Evolutionary conservation across 1,284 basidiomycete species (phyloP), one percentile per base, ranked within the genome.

Genomic region (Cerrena zonata): DNA sequence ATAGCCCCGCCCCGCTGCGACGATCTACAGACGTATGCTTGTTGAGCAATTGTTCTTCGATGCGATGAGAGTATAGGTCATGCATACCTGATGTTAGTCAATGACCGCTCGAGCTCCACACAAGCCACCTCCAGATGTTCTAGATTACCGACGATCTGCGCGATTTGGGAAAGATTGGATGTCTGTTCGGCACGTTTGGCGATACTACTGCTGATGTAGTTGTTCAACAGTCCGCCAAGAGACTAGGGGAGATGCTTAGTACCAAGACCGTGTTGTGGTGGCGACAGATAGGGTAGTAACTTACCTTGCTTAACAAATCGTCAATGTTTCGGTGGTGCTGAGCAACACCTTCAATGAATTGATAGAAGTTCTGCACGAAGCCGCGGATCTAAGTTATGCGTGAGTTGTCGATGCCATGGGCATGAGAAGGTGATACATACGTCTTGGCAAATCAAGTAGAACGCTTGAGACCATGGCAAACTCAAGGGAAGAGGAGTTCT

Each of bases 321-420:
- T 98, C 95, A 23, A 96, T 91, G 64, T 95, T 91, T 37, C 90
- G 79, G 63, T 93, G 89, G 55, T 94, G 88, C 64, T 95, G 90
- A 1, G 87, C 84, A 7, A 96, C 90, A 2, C 94, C 95, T 58
- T 98, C 95, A 0, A 94, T 86, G 65, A 98, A 99, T 36, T 91
- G 85, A 67, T 98, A 97, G 73, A 98, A 99, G 61, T 94, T 92
- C 60, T 95, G 90, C 24, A 97, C 91, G 62, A 96, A 96, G 45
- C 79, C 82, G 34, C 94, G 86, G 53, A 99, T 93, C 84, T 91
- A 61, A 40, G 13, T 2, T 15, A 7, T 13, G 22, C 19, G n/a
- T 22, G 5, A 42, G 41, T n/a, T n/a, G n/a, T n/a, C n/a, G n/a
- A n/a, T n/a, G n/a, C n/a, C n/a, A n/a, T n/a, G 23, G 21, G 39